Evolutionary conservation across 345 rosid species (phyloP).

Genomic region (sweet orange (Citrus sinensis)): DNA sequence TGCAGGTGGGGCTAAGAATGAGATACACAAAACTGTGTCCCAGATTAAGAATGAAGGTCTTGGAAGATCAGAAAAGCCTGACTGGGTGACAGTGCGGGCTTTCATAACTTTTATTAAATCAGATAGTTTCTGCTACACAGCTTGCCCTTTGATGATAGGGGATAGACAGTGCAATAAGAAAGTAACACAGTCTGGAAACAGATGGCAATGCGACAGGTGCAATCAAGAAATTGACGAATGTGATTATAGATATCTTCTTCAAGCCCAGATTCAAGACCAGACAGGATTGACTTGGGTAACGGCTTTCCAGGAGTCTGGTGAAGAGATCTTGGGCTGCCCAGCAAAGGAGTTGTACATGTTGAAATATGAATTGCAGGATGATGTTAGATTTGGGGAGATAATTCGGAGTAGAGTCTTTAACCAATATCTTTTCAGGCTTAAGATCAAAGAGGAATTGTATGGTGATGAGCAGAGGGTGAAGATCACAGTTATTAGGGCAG

Average conservation of each 20-base stretch:
- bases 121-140: slow-evolving; percentile 81
- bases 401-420: slow-evolving; percentile 51
- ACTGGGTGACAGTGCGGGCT: slow-evolving; percentile 78
- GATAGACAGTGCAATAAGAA: slow-evolving; percentile 85
- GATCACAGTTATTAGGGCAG: slow-evolving; percentile 67
- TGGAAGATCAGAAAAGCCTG: slow-evolving; percentile 87
- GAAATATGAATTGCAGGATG: slow-evolving; percentile 64
- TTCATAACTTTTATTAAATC: slow-evolving; percentile 66
- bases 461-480: slow-evolving; percentile 84
- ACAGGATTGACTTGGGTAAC: slow-evolving; percentile 81
- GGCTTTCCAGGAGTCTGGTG: slow-evolving; percentile 85
- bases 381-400: slow-evolving; percentile 47
- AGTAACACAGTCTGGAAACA: slow-evolving; percentile 52
- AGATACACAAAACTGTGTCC: slow-evolving; percentile 60
- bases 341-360: slow-evolving; percentile 65
- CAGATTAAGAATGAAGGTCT: slow-evolving; percentile 91
- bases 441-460: slow-evolving; percentile 83
- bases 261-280: slow-evolving; percentile 87
- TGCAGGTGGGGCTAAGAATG: slow-evolving; percentile 54
- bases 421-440: slow-evolving; percentile 62
- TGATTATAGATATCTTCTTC: slow-evolving; percentile 84
- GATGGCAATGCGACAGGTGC: slow-evolving; percentile 89
- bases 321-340: slow-evolving; percentile 70
- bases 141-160: slow-evolving; percentile 86
- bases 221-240: slow-evolving; percentile 84